Percentiles rank a stretch among this genome's conserved stretches.
These are phyloP conservation scores for Yamadazyma sp. DNA, from an alignment of 1,139 yeast genomes.

Conservation along the genomic window DNA sequence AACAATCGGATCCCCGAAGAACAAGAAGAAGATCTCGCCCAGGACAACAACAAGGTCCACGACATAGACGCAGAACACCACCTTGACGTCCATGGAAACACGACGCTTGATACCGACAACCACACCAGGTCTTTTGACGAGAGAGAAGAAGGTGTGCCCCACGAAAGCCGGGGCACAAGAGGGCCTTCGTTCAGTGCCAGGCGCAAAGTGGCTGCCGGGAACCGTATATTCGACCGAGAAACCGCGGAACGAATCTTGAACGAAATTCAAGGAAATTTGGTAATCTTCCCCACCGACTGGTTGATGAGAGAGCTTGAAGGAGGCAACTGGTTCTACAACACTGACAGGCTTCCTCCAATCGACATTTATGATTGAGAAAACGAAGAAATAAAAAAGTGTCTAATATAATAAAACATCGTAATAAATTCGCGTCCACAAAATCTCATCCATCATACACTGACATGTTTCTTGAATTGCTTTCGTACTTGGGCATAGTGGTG, in stretches of 20 bases:
- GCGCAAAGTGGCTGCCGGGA: constrained; percentile 39
- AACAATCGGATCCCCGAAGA: constrained; percentile 7
- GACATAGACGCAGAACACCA: too few species aligned
- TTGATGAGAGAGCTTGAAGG: constrained; percentile 79
- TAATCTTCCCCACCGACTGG: constrained; percentile 91
- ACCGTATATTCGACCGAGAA: constrained; percentile 65
- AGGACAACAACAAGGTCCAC: too few species aligned
- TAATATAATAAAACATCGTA: background rate
- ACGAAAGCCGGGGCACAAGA: constrained; percentile 21
- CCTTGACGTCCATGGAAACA: background rate
- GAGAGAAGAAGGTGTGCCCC: constrained; percentile 3
- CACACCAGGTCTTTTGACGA: background rate
- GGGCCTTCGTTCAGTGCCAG: constrained; percentile 33
- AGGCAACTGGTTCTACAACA: constrained; percentile 92
- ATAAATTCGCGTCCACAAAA: constrained; percentile 1
- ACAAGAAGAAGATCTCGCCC: too few species aligned
- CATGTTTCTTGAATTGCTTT: constrained; percentile 45
- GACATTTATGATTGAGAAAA: constrained; percentile 89
- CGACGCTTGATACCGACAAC: background rate
- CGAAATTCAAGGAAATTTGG: constrained; percentile 86
- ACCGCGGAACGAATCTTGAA: constrained; percentile 74
- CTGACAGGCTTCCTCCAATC: constrained; percentile 92
- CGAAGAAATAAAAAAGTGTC: background rate
- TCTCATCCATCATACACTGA: background rate
- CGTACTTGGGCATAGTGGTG: constrained; percentile 67